These are phyloP conservation scores for Trypanosoma theileri DNA, from an alignment of 208 protist genomes.

Conservation along the genomic window DNA sequence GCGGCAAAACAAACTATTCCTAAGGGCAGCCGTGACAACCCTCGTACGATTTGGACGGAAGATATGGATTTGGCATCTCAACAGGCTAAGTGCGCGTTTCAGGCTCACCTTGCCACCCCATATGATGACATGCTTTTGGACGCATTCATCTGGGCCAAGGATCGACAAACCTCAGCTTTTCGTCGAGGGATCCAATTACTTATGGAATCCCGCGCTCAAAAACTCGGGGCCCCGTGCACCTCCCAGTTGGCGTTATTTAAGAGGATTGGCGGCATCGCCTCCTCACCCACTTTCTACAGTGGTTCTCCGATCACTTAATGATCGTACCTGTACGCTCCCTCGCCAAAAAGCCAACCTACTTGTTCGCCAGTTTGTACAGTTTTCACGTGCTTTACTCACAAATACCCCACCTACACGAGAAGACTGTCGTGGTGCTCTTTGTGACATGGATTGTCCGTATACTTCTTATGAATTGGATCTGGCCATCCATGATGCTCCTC, in stretches of 20 bases:
- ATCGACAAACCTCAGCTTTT: not conserved
- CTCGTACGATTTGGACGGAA: not conserved
- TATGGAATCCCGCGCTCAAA: not conserved
- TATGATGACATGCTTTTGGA: not conserved
- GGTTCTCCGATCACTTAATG: not conserved
- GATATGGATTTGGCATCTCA: not conserved
- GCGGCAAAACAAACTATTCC: not conserved
- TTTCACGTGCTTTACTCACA: not conserved
- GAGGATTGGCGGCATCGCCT: not conserved
- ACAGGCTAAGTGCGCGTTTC: not conserved
- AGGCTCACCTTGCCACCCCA: not conserved
- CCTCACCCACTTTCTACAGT: not conserved
- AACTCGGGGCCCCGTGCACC: not conserved
- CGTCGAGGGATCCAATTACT: not conserved
- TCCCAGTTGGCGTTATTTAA: not conserved
- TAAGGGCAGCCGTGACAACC: not conserved
- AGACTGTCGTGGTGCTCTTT: not conserved
- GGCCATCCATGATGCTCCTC: not conserved
- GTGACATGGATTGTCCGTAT: not conserved
- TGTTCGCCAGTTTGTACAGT: not conserved
- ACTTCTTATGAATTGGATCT: not conserved
- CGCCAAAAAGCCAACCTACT: conserved; percentile 3
- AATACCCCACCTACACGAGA: not conserved
- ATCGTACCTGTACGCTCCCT: not conserved
- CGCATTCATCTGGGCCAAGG: not conserved